A percentile compares a stretch with the other conserved stretches of the same genome.
Evolutionary conservation across 2,329 filamentous ascomycete species (phyloP).

Genomic region (Coniella lustricola): DNA sequence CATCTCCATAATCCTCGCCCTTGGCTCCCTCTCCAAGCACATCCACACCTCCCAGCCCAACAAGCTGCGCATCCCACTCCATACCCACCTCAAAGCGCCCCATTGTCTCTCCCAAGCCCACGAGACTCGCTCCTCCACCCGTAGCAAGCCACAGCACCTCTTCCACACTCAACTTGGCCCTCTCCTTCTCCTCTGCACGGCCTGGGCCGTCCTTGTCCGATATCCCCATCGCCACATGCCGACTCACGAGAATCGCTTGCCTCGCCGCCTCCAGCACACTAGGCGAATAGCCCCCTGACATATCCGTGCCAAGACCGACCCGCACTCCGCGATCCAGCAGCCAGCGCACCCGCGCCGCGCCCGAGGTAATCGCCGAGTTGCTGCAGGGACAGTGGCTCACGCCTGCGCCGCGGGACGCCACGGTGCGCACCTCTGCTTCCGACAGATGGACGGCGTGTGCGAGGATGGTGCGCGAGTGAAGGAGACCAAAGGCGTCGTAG

Average conservation of each 20-base stretch:
- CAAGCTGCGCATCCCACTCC: constrained; percentile 85
- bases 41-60: constrained; percentile 52
- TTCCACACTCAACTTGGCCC: constrained; percentile 68
- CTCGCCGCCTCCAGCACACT: constrained; percentile 77
- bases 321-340: constrained; percentile 68
- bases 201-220: too few species aligned
- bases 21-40: constrained; percentile 34
- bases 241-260: constrained; percentile 71
- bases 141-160: constrained; percentile 86
- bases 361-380: constrained; percentile 76
- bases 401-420: constrained; percentile 55
- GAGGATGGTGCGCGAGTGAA: constrained; percentile 69
- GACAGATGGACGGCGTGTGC: constrained; percentile 78
- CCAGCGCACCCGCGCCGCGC: constrained; percentile 67
- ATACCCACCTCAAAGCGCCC: constrained; percentile 81
- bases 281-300: constrained; percentile 79
- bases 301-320: constrained; percentile 84
- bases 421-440: constrained; percentile 56
- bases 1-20: constrained; percentile 39
- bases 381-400: constrained; percentile 82
- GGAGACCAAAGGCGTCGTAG: constrained; percentile 66
- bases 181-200: constrained; percentile 26
- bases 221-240: constrained; percentile 56
- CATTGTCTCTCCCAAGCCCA: constrained; percentile 64
- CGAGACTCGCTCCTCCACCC: constrained; percentile 73